These are phyloP conservation scores for Cystofilobasidium ferigula DNA, from an alignment of 768 basidiomycete genomes.

Conservation along the genomic window DNA sequence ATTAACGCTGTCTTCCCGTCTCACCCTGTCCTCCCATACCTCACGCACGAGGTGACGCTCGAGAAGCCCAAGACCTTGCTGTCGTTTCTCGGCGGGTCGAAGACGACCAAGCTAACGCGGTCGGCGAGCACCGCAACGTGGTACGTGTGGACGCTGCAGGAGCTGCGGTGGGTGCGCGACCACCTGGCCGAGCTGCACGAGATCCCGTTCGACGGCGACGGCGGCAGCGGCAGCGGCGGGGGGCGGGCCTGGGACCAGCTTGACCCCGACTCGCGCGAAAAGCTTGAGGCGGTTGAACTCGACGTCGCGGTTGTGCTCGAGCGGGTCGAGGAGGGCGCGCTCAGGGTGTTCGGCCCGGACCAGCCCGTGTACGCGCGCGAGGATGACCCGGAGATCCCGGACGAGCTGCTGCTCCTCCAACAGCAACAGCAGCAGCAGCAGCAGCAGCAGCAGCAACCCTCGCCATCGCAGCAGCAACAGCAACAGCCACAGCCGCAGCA, in stretches of 20 bases:
- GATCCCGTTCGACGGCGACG: no score
- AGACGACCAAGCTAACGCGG: conserved; percentile 3
- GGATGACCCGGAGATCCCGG: not conserved
- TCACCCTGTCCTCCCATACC: not conserved
- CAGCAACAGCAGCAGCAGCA: no score
- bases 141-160: not conserved
- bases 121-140: not conserved
- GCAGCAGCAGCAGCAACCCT: no score
- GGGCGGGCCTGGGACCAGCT: not conserved
- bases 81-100: not conserved
- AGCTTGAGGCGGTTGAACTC: not conserved
- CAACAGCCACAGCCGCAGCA: no score
- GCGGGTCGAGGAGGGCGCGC: not conserved
- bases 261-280: not conserved
- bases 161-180: not conserved
- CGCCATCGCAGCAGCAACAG: no score
- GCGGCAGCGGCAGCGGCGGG: no score
- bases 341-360: not conserved
- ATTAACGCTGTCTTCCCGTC: not conserved
- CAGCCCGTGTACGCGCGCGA: not conserved
- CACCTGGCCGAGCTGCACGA: not conserved
- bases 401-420: not conserved
- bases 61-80: not conserved
- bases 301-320: not conserved
- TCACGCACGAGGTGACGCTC: not conserved